phyloP scores from a whole-genome alignment of 805 yeast genomes.

The Lipomyces starkeyi region DNA sequence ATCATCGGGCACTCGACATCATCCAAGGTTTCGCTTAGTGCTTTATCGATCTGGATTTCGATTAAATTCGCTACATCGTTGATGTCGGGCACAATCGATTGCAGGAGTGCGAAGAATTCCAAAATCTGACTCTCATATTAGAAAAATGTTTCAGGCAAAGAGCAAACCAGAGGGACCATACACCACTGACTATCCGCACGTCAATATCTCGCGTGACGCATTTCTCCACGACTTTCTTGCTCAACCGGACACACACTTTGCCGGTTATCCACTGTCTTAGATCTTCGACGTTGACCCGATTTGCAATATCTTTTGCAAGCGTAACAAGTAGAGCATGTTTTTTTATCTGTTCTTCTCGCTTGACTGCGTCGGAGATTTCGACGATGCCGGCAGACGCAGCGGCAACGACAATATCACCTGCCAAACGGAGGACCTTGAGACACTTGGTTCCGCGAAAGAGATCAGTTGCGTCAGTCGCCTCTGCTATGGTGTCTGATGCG shows the following conservation, averaged over 20 bases:
- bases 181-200: background rate
- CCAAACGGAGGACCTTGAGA: constrained; percentile 5
- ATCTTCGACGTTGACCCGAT: background rate
- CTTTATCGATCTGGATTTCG: background rate
- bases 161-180: background rate
- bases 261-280: background rate
- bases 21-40: background rate
- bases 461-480: background rate
- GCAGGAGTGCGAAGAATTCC: background rate
- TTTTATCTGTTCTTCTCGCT: background rate
- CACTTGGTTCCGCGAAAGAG: background rate
- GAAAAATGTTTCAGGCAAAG: background rate
- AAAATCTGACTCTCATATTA: background rate
- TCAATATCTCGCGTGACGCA: background rate
- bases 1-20: background rate
- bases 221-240: background rate
- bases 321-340: background rate
- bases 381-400: background rate
- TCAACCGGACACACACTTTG: background rate
- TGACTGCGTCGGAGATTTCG: background rate
- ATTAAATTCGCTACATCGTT: background rate
- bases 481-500: background rate
- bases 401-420: constrained; percentile 1
- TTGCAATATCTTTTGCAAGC: background rate
- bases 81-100: background rate